Evolutionary conservation across 352 stramenopile genomes (phyloP), one percentile per base, ranked within the genome.

Genomic region (Globisporangium barbulae): DNA sequence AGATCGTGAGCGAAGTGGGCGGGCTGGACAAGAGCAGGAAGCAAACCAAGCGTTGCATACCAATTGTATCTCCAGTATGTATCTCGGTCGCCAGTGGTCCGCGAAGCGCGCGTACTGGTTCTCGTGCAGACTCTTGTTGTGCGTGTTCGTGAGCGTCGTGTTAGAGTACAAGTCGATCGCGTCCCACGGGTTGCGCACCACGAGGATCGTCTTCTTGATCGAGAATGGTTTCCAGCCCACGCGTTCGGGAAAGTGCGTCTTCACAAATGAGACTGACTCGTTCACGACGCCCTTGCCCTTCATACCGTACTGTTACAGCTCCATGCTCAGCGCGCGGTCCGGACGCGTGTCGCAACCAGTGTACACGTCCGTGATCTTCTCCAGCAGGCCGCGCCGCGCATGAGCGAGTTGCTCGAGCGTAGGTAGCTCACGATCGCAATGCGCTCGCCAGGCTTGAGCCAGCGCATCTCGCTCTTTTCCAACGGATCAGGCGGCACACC

Each of bases 111-210:
- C 66, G 65, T 97, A 98, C 62, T 96, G 78, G 39, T 72, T 82
- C 56, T 97, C 88, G 63, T 91, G 74, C 41, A 97, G 54, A 42
- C 89, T 97, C 75, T 94, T 91, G 69, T 96, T 94, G 79, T 98
- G 93, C 53, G 90, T 94, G 69, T 98, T 97, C 19, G 93, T 98
- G 56, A 98, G 76, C 53, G 88, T 96, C 82, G 99, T 96, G 77
- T 99, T 99, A 71, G 98, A 99, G 78, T 99, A 99, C 53, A 95
- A 99, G 65, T 99, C 96, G 73, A 99, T 99, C 28, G 96, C 92
- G 86, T 99, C 97, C 83, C 97, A 99, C 1, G 97, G 97, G 73
- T 99, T 99, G 48, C 97, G 86, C 62, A 96, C 85, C 9, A 96
- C 85, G 15, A 96, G 72, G 61, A 96, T 93, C 22, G 84, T 81